phyloP scores from a whole-genome alignment of 2,329 filamentous ascomycete genomes.

The Talaromyces sp. region DNA sequence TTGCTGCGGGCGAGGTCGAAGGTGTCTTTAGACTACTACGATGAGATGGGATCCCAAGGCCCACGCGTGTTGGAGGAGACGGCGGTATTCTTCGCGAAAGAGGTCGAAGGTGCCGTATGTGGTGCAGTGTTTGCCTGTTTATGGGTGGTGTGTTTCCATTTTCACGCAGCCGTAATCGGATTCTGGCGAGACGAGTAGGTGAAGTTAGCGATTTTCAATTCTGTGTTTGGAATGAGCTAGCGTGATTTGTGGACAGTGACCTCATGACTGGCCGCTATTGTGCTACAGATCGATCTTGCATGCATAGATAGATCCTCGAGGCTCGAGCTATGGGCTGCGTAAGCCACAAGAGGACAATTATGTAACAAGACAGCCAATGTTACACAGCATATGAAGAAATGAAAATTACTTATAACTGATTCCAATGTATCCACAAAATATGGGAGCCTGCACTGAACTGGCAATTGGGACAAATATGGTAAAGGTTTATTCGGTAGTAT shows the following conservation, averaged over 20 bases:
- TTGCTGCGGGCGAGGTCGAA: neutral
- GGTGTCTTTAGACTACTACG: neutral
- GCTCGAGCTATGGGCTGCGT: neutral
- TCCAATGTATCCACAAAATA: neutral
- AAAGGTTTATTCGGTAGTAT: neutral
- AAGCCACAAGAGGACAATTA: neutral
- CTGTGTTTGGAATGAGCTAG: neutral
- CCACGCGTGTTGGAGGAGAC: neutral
- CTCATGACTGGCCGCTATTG: neutral
- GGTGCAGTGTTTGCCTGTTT: neutral
- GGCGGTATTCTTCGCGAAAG: neutral
- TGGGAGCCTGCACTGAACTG: neutral
- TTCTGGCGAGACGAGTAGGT: no score
- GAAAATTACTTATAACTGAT: neutral
- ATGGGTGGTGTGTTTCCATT: neutral
- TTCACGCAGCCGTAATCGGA: neutral
- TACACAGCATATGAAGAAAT: neutral
- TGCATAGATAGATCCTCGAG: neutral
- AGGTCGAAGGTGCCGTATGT: neutral
- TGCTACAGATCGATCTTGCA: neutral
- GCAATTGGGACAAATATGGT: neutral
- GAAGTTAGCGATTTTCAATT: neutral
- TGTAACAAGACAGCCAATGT: neutral
- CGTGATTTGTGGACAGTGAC: neutral
- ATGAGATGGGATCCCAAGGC: neutral